Evolutionary conservation across 2,329 filamentous ascomycete species (phyloP).

Genomic region (Penicillium sp.): DNA sequence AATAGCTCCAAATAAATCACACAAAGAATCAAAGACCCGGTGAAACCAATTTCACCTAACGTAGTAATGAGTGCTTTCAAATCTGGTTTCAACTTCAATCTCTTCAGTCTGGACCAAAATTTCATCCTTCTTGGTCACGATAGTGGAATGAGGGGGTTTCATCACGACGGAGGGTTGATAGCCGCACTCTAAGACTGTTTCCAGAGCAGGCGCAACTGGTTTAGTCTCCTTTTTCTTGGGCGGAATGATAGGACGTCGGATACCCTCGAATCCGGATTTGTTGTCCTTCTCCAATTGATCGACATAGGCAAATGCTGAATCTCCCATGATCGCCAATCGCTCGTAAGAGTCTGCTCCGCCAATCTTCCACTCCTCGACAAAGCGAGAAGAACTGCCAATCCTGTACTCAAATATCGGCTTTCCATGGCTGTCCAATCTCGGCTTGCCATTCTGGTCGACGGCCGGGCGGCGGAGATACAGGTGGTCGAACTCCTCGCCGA

Average conservation of each 20-base stretch:
- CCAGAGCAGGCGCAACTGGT: neutral
- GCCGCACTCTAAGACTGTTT: neutral
- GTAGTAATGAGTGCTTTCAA: neutral
- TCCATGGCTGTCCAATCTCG: conserved; percentile 1
- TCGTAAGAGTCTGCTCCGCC: conserved; percentile 19
- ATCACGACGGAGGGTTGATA: neutral
- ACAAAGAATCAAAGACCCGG: neutral
- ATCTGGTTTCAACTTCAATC: neutral
- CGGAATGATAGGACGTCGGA: neutral
- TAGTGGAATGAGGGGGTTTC: neutral
- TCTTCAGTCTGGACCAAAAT: neutral
- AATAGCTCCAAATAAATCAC: neutral
- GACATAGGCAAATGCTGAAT: conserved; percentile 14
- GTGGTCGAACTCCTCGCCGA: neutral
- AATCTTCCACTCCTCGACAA: conserved; percentile 18
- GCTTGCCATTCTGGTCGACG: neutral
- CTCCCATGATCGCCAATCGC: conserved; percentile 14
- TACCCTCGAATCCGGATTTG: conserved; percentile 4
- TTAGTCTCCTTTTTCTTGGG: neutral
- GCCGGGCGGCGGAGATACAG: conserved; percentile 12
- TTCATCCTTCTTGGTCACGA: neutral
- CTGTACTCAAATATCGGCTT: conserved; percentile 11
- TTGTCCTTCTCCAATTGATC: conserved; percentile 13
- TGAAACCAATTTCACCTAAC: neutral
- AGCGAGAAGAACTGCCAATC: conserved; percentile 4